A percentile compares a stretch with the other conserved stretches of the same genome.
Conservation (phyloP, 441 rosid species). For the Corymbia calophylla region DNA sequence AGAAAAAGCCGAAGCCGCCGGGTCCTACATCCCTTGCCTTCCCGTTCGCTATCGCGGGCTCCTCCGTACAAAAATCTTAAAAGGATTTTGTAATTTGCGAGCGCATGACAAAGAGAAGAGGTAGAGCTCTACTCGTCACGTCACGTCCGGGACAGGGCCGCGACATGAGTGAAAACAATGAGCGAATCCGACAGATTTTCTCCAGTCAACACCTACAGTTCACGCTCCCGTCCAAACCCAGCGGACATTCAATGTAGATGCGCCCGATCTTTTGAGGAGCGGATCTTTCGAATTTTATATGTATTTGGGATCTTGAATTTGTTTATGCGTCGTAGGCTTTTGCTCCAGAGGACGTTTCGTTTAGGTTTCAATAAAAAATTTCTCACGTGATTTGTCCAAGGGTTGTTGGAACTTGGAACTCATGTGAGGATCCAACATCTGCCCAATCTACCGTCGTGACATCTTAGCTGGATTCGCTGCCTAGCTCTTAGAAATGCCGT, state of each 20-base stretch:
- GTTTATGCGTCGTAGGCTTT: too few species aligned
- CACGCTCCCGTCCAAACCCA: not conserved
- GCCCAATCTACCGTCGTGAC: rapidly evolving
- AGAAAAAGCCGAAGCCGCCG: too few species aligned
- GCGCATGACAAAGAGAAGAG: not conserved
- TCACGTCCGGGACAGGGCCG: not conserved
- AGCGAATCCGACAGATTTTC: not conserved
- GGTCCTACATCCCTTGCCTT: too few species aligned
- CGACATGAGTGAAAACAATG: not conserved
- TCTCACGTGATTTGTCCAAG: too few species aligned
- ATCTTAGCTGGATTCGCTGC: not conserved
- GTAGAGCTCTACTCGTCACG: not conserved
- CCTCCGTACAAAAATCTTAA: not conserved
- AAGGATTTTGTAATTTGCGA: not conserved
- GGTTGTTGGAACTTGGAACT: not conserved
- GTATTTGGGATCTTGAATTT: not conserved
- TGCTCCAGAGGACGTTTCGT: not conserved
- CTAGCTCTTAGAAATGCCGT: not conserved
- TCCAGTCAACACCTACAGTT: not conserved
- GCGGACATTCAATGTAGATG: not conserved
- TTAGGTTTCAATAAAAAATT: not conserved
- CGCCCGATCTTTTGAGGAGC: not conserved
- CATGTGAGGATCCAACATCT: not conserved
- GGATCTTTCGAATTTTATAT: not conserved
- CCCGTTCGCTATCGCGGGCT: not conserved